Evolutionary conservation across 257 asterid species (phyloP).

Genomic region (Henckelia pumila): DNA sequence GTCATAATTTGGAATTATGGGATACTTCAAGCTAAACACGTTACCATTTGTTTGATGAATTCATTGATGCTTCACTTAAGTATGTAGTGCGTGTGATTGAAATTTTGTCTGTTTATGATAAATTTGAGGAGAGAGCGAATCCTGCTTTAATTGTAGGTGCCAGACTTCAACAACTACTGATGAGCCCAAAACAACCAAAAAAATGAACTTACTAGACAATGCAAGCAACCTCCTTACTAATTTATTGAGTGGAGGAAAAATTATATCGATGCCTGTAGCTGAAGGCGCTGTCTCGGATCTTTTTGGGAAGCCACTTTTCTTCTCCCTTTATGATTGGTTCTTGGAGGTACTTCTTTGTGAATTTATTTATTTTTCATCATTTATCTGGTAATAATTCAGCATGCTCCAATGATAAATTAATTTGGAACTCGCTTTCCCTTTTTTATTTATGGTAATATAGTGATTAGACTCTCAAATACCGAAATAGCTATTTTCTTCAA

Average conservation of each 20-base stretch:
- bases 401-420: not conserved
- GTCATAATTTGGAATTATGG: not conserved
- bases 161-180: slow-evolving; percentile 58
- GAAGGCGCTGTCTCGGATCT: slow-evolving; percentile 98
- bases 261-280: slow-evolving; percentile 85
- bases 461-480: slow-evolving; percentile 1
- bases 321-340: slow-evolving; percentile 90
- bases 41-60: not conserved
- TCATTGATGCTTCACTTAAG: not conserved
- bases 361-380: not conserved
- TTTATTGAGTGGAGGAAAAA: slow-evolving; percentile 77
- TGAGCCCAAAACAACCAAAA: slow-evolving; percentile 55
- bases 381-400: not conserved
- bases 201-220: slow-evolving; percentile 64
- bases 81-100: not conserved
- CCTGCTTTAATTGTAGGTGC: slow-evolving; percentile 52
- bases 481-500: not conserved
- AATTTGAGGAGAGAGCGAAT: slow-evolving; percentile 15
- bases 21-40: too few relatives aligned
- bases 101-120: slow-evolving; percentile 5
- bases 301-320: slow-evolving; percentile 82
- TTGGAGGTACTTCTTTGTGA: slow-evolving; percentile 53
- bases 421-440: not conserved
- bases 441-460: not conserved
- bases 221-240: slow-evolving; percentile 93